Base-by-base conservation (phyloP, 192 early-diverging fungal species). In the Jimgerdemannia flammicorona region DNA sequence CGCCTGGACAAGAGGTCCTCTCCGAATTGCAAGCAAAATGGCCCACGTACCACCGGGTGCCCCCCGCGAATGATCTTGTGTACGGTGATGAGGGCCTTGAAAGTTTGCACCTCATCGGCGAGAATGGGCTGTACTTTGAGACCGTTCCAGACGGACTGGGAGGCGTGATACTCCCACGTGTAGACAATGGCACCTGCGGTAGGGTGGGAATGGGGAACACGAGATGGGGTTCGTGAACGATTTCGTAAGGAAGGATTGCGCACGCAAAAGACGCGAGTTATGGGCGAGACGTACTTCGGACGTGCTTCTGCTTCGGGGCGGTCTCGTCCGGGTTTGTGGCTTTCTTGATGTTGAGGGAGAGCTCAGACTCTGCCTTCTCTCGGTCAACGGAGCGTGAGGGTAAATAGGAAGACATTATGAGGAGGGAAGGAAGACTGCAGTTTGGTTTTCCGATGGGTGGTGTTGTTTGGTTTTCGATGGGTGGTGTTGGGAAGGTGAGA, bases 231-330 rank as follows among this genome's bases (percentile, higher is more conserved):
- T 29, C 29, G 29, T 29, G 29, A 29, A 29, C 29, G 29, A 29
- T 29, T 29, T 29, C 29, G 29, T 29, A 29, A 29, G 29, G 29
- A 29, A 29, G 29, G 14, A 68, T 11, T 2, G 29, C 67, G 67
- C 67, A 9, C 18, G 40, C 6, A 41, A 41, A 20, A 19, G 20
- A 18, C 20, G 39, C 29, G 29, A 29, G 29, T 29, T 29, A 29
- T 29, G 29, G 29, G 29, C 29, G 39, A 4, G 42, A 78, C 83
- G 81, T 85, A 90, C 89, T 85, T 84, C 90, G 84, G 43, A 97
- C 97, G 84, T 99, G 98, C 85, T 98, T 99, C 82, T 97, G 96
- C 81, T 99, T 99, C 72, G 97, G 97, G 3, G 97, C 93, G 29
- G 92, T 90, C 78, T 99, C 97, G 44, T 97, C 96, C 44, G 84